Evolutionary conservation across 2,329 filamentous ascomycete genomes (phyloP).

Genomic region (Aspergillus costaricaensis): DNA sequence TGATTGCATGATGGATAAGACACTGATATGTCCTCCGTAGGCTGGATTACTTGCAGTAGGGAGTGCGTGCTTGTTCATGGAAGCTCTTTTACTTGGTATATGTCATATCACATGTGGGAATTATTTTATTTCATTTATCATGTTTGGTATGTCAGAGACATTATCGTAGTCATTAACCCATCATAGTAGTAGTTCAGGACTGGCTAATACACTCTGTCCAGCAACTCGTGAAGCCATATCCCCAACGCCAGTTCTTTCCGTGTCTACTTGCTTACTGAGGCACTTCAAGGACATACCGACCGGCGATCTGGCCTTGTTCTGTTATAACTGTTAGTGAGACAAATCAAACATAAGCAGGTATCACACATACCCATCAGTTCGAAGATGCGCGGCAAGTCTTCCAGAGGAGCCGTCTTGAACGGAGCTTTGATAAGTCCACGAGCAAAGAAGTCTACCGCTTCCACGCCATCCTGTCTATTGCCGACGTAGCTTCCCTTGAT

Average conservation of each 20-base stretch:
- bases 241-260: not conserved
- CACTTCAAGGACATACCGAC: conserved; percentile 49
- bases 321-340: conserved; percentile 11
- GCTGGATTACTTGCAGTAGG: too few species aligned
- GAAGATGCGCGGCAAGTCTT: conserved; percentile 78
- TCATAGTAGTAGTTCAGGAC: not conserved
- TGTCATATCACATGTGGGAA: too few species aligned
- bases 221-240: not conserved
- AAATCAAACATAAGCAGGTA: too few species aligned
- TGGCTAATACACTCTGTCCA: not conserved
- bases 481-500: conserved; percentile 95
- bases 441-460: conserved; percentile 87
- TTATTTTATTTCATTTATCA: too few species aligned
- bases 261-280: conserved; percentile 31
- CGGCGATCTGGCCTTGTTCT: conserved; percentile 45
- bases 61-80: too few species aligned
- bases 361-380: conserved; percentile 66
- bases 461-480: conserved; percentile 81
- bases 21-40: too few species aligned
- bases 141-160: not conserved
- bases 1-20: too few species aligned
- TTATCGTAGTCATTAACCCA: not conserved
- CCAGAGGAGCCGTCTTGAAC: conserved; percentile 80
- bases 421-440: conserved; percentile 83
- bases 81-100: too few species aligned